A percentile compares a stretch with the other conserved stretches of the same genome.
phyloP scores from a whole-genome alignment of 495 filamentous ascomycete species.

The Sphaerosporella brunnea region DNA sequence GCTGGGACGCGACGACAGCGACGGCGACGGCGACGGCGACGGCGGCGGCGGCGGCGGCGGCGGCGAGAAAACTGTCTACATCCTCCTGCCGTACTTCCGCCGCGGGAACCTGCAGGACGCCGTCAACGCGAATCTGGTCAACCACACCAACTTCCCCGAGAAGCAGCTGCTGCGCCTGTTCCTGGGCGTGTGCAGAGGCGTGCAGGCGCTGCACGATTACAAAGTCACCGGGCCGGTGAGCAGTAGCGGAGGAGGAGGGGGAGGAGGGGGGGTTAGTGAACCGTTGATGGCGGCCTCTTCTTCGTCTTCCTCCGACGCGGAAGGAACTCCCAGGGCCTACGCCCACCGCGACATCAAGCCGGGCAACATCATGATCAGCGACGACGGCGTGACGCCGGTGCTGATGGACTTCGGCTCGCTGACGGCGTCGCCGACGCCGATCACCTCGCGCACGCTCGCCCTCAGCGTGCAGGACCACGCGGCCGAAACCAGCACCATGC shows the following conservation, averaged over 20 bases:
- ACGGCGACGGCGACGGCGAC: too few relatives aligned
- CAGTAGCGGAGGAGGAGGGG: constrained; percentile 33
- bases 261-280: constrained; percentile 32
- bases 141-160: constrained; percentile 86
- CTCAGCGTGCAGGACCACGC: constrained; percentile 83
- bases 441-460: constrained; percentile 79
- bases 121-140: constrained; percentile 96
- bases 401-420: constrained; percentile 97
- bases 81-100: constrained; percentile 85
- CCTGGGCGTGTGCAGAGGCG: constrained; percentile 71
- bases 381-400: constrained; percentile 70
- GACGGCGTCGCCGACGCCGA: constrained; percentile 72
- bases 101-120: constrained; percentile 91
- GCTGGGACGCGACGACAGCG: constrained; percentile 39
- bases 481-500: constrained; percentile 94
- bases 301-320: constrained; percentile 67
- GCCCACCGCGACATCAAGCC: constrained; percentile 96
- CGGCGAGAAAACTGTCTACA: constrained; percentile 82
- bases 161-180: constrained; percentile 74
- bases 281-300: constrained; percentile 53
- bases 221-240: constrained; percentile 34
- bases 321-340: constrained; percentile 61
- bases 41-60: constrained; percentile 34
- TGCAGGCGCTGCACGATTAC: constrained; percentile 84
- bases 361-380: constrained; percentile 93